These are phyloP conservation scores for Gossypium arboreum DNA, from an alignment of 345 rosid genomes.

Conservation along the genomic window DNA sequence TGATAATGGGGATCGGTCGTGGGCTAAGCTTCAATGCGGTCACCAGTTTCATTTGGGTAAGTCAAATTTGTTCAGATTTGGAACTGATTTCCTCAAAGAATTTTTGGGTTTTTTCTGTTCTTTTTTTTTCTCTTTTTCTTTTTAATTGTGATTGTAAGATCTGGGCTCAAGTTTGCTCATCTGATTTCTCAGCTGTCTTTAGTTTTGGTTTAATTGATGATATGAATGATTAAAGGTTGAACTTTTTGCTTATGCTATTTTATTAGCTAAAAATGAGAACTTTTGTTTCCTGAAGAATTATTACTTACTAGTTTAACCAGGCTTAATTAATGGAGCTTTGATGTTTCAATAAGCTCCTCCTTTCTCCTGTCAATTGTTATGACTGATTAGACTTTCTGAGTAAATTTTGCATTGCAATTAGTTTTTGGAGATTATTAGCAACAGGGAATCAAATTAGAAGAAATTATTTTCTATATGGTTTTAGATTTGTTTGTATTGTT, in stretches of 20 bases:
- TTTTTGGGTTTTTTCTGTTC: not conserved
- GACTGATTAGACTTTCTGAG: not conserved
- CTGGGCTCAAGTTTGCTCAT: slow-evolving; percentile 16
- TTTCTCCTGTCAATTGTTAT: not conserved
- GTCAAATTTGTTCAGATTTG: slow-evolving; percentile 14
- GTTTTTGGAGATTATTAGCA: not conserved
- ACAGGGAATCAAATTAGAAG: not conserved
- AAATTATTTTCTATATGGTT: not conserved
- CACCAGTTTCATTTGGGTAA: slow-evolving; percentile 91
- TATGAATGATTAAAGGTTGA: slow-evolving; percentile 14
- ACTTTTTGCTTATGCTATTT: not conserved
- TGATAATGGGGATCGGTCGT: slow-evolving; percentile 80
- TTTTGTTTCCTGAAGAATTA: not conserved
- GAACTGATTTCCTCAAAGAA: not conserved
- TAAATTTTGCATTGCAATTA: slow-evolving; percentile 1
- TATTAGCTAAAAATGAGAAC: not conserved
- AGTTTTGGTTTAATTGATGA: not conserved
- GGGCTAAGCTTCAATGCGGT: slow-evolving; percentile 98
- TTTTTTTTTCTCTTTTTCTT: not conserved
- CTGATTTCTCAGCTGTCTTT: not conserved
- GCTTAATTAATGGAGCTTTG: not conserved
- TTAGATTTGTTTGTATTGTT: not conserved
- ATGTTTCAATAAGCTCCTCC: not conserved
- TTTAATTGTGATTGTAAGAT: slow-evolving; percentile 18
- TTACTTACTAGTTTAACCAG: not conserved